Percentiles rank a stretch among this genome's conserved stretches.
phyloP scores from a whole-genome alignment of 2,329 filamentous ascomycete species.

The Claviceps sp. region DNA sequence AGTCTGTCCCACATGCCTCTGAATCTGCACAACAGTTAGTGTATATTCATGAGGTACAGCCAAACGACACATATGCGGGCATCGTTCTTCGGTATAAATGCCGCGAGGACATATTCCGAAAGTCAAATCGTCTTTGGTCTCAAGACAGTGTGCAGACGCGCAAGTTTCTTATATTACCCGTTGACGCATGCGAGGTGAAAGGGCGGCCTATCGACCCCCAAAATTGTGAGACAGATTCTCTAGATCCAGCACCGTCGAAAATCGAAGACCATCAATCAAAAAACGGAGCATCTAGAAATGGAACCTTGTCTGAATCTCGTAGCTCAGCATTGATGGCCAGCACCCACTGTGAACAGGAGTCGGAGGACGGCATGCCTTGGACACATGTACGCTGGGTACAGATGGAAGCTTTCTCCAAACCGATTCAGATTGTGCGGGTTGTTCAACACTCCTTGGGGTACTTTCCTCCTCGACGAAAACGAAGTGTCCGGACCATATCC shows the following conservation, averaged over 20 bases:
- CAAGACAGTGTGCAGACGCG: conserved; percentile 80
- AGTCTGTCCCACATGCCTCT: conserved; percentile 35
- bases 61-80: conserved; percentile 78
- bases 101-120: conserved; percentile 66
- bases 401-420: conserved; percentile 53
- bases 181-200: conserved; percentile 78
- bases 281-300: conserved; percentile 20
- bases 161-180: conserved; percentile 68
- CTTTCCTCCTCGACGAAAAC: conserved; percentile 82
- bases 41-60: conserved; percentile 77
- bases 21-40: conserved; percentile 66
- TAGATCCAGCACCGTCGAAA: conserved; percentile 32
- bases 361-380: conserved; percentile 56
- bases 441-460: conserved; percentile 72
- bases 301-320: conserved; percentile 24
- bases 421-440: conserved; percentile 77
- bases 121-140: conserved; percentile 88
- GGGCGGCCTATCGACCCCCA: conserved; percentile 52
- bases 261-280: conserved; percentile 14
- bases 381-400: conserved; percentile 82
- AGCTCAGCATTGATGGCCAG: conserved; percentile 17
- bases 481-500: conserved; percentile 57
- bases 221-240: conserved; percentile 32
- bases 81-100: conserved; percentile 86
- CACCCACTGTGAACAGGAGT: conserved; percentile 13